Conservation (phyloP, 805 yeast species). For the Starmera pachycereana region DNA sequence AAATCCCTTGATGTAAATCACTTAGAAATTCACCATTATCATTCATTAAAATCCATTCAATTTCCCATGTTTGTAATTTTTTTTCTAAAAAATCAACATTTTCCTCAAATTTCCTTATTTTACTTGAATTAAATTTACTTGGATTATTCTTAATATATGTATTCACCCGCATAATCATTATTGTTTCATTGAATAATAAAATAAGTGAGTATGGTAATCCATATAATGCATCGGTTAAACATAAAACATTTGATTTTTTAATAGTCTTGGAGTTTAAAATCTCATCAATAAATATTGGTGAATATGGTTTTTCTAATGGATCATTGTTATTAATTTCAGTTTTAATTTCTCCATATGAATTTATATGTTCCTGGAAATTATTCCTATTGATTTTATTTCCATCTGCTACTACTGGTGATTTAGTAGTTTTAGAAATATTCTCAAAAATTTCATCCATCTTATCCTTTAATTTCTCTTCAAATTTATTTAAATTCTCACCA, state of each 20-base stretch:
- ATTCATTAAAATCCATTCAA: conserved; percentile 58
- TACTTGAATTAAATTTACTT: conserved; percentile 6
- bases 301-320: conserved; percentile 13
- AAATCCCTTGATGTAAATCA: conserved; percentile 52
- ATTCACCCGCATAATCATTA: conserved; percentile 53
- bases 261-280: conserved; percentile 24
- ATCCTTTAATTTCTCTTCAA: neutral
- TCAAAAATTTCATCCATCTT: neutral
- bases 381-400: conserved; percentile 11
- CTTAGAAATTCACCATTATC: conserved; percentile 19
- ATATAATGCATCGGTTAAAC: conserved; percentile 71
- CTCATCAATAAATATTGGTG: conserved; percentile 31
- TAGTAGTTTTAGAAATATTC: neutral
- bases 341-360: conserved; percentile 35
- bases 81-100: conserved; percentile 30
- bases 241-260: conserved; percentile 42
- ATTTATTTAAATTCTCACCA: conserved; percentile 7
- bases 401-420: conserved; percentile 3
- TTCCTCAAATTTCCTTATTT: neutral
- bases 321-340: conserved; percentile 26
- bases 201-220: conserved; percentile 80
- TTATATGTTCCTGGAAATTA: conserved; percentile 31
- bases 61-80: conserved; percentile 51
- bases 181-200: conserved; percentile 61
- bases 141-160: conserved; percentile 32